These are phyloP conservation scores for Silene conica DNA, from an alignment of 148 eudicot genomes.

Conservation along the genomic window DNA sequence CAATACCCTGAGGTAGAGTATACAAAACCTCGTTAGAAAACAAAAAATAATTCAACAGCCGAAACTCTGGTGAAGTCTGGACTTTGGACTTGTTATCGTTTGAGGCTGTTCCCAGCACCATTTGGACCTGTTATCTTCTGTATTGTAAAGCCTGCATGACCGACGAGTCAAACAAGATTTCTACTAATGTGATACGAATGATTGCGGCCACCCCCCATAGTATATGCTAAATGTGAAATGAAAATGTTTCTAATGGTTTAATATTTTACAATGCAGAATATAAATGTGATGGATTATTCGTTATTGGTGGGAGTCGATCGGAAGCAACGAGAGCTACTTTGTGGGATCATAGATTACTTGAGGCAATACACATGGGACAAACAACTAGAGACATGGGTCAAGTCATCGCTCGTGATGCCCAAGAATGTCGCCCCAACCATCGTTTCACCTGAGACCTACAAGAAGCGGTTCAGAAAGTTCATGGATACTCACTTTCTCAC, in stretches of 20 bases:
- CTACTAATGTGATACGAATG: background rate
- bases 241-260: conserved; percentile 17
- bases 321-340: conserved; percentile 54
- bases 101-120: too few species aligned
- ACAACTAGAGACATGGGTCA: conserved; percentile 89
- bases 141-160: too few species aligned
- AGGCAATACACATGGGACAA: conserved; percentile 95
- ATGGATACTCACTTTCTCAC: conserved; percentile 68
- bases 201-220: too few species aligned
- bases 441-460: conserved; percentile 77
- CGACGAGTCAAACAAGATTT: too few species aligned
- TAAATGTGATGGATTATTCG: conserved; percentile 94
- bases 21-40: too few species aligned
- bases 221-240: background rate
- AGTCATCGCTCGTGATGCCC: conserved; percentile 79
- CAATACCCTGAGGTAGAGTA: too few species aligned
- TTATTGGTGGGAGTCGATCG: conserved; percentile 89
- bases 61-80: too few species aligned
- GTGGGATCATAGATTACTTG: conserved; percentile 91
- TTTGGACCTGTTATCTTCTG: too few species aligned
- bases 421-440: conserved; percentile 72
- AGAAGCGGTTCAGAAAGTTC: conserved; percentile 86
- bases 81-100: too few species aligned
- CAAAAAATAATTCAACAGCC: too few species aligned
- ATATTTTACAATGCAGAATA: conserved; percentile 44